Conservation (phyloP, 2,329 filamentous ascomycete genomes). For the Diaporthe citri region DNA sequence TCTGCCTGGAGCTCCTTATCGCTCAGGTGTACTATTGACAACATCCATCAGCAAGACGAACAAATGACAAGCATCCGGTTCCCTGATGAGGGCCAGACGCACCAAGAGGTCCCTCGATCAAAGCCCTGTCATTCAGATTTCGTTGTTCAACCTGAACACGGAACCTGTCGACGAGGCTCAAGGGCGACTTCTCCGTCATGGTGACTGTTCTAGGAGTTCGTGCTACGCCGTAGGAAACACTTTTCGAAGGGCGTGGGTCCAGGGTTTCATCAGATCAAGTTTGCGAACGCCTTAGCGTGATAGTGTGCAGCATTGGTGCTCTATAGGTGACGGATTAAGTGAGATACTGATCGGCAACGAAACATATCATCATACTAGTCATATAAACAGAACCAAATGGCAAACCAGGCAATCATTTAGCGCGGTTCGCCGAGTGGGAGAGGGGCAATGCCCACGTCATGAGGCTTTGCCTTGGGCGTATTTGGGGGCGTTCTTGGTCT, state of each 20-base stretch:
- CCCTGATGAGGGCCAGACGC: background rate
- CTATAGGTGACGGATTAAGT: background rate
- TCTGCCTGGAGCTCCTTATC: constrained; percentile 54
- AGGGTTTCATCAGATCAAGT: constrained; percentile 1
- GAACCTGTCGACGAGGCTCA: constrained; percentile 8
- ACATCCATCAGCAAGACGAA: constrained; percentile 37
- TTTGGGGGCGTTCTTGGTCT: background rate
- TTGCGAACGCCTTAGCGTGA: constrained; percentile 11
- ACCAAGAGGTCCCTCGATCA: constrained; percentile 38
- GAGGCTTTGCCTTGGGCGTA: constrained; percentile 4
- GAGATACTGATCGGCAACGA: background rate
- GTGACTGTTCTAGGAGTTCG: background rate
- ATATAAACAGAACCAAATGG: background rate
- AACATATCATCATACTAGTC: background rate
- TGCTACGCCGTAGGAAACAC: background rate
- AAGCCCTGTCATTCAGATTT: constrained; percentile 30
- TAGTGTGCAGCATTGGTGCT: background rate
- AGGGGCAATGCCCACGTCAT: background rate
- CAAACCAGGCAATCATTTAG: background rate
- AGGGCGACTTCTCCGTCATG: constrained; percentile 11
- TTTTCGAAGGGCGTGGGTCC: background rate
- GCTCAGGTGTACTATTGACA: constrained; percentile 50
- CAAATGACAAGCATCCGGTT: background rate
- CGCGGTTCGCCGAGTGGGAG: background rate
- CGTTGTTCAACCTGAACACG: constrained; percentile 26